phyloP scores from a whole-genome alignment of 345 rosid species.

The Stellera chamaejasme region DNA sequence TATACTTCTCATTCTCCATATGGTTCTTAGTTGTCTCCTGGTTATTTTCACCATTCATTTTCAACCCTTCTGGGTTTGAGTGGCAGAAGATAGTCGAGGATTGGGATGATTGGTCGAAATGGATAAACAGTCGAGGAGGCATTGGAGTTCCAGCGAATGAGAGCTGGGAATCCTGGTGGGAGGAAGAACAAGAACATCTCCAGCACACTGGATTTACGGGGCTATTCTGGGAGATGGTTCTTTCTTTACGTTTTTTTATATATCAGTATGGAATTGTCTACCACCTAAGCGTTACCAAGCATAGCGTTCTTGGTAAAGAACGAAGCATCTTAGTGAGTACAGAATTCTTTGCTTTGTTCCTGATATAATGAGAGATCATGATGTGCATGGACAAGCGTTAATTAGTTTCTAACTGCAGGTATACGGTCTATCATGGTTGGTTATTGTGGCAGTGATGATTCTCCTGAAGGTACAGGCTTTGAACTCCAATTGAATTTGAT shows the following conservation, averaged over 20 bases:
- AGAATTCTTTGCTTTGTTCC: not conserved
- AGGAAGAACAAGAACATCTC: constrained; percentile 92
- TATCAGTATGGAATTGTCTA: constrained; percentile 92
- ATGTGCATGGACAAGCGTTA: not conserved
- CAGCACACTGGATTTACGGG: constrained; percentile 66
- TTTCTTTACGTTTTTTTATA: constrained; percentile 62
- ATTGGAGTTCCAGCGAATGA: constrained; percentile 87
- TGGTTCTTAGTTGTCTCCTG: constrained; percentile 89
- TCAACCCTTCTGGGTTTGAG: constrained; percentile 93
- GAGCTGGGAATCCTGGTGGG: constrained; percentile 99
- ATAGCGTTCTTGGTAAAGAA: constrained; percentile 43
- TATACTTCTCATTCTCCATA: constrained; percentile 59
- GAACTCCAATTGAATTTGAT: not conserved
- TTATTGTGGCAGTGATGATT: constrained; percentile 69
- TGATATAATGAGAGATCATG: not conserved
- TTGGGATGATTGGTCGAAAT: constrained; percentile 95
- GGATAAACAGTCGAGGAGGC: constrained; percentile 91
- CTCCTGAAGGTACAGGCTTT: constrained; percentile 55
- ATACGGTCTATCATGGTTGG: constrained; percentile 90
- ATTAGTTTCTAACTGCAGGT: constrained; percentile 33
- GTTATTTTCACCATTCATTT: constrained; percentile 84
- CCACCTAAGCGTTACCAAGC: constrained; percentile 54
- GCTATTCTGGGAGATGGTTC: constrained; percentile 66
- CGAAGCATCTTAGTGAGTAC: constrained; percentile 59
- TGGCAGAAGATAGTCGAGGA: constrained; percentile 99